Base-by-base conservation (phyloP, 495 filamentous ascomycete genomes). In the Apodospora peruviana region DNA sequence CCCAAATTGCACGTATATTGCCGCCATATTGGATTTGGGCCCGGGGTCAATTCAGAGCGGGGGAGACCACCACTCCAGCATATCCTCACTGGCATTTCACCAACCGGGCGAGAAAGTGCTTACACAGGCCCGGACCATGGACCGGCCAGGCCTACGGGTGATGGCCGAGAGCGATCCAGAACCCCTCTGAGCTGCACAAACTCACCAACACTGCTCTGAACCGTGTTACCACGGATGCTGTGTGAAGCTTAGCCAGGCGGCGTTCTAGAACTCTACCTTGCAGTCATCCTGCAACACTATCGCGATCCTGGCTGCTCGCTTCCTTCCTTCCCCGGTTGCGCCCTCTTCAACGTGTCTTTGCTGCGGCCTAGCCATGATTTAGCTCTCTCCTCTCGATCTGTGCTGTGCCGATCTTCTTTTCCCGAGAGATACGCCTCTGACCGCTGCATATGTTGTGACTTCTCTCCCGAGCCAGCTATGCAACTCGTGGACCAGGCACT, bases 1-100 rank as follows among this genome's bases (percentile, higher is more conserved):
- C 47, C n/a, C 50, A 53, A 22, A 58, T 58, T 58, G 51, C 29
- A 20, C 22, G 41, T 51, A 53, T 19, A 53, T 58, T 58, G 47
- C 47, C 38, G 36, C 45, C 36, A 53, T 45, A 58, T 58, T 51
- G 47, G 25, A 27, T 29, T 21, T n/a, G 37, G 36, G 18, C 44
- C n/a, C 11, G 27, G 23, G n/a, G 16, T 41, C 40, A 40, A 44
- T 40, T 43, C 46, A 46, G 55, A 46, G 51, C 27, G 18, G 7
- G 43, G 9, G 39, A 14, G 22, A 47, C 53, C 53, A 40, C 39
- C 25, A n/a, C n/a, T n/a, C n/a, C n/a, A n/a, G n/a, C n/a, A n/a
- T n/a, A n/a, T n/a, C n/a, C n/a, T n/a, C n/a, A n/a, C n/a, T n/a
- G n/a, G n/a, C n/a, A 24, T 55, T 34, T 44, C 35, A 24, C 21